Evolutionary conservation across 108 stramenopile genomes (phyloP), one percentile per base, ranked within the genome.

Genomic region (Conticribra guillardii): DNA sequence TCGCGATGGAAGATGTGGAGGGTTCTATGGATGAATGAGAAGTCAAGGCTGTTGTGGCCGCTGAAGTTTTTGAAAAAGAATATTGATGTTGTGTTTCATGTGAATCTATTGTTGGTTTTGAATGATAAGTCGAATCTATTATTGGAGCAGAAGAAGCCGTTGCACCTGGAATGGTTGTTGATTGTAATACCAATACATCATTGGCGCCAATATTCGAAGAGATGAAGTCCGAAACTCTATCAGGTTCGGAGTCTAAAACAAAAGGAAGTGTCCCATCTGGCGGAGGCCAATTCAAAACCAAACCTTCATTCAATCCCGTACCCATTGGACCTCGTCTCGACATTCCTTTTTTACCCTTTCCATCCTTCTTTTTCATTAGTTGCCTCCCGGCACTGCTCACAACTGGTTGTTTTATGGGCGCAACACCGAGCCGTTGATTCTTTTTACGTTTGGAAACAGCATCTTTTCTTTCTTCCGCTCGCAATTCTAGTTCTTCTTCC

Each of bases 281-380:
- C 7, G 64, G 41, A 51, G 89, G 88, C 56, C 89, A 72, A 72
- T 94, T 94, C 67, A 94, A 73, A 14, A 91, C 88, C 68, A 95
- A 71, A 7, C 91, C 94, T 52, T 85, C 87, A 71, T 92, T 92
- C 66, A 78, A 72, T 4, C 90, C 90, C 47, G 82, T 84, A 30
- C 91, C 94, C 60, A 85, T 49, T 18, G 84, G 47, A 44, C 64
- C 79, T 32, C 82, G 71, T 27, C 65, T 75, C 4, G 69, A 21
- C 32, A 16, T 48, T 45, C 14, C 34, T 54, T 70, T 73, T 23
- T 61, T 85, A 54, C 62, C 61, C 49, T 68, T 60, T 28, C 54
- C 68, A 44, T 29, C 32, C 71, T 79, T 84, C 52, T 70, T 74
- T 32, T 74, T 72, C 61, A 74, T 60, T 27, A 83, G 28, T 31